Conservation (phyloP, 2,329 filamentous ascomycete species). For the Alternaria brassicae region DNA sequence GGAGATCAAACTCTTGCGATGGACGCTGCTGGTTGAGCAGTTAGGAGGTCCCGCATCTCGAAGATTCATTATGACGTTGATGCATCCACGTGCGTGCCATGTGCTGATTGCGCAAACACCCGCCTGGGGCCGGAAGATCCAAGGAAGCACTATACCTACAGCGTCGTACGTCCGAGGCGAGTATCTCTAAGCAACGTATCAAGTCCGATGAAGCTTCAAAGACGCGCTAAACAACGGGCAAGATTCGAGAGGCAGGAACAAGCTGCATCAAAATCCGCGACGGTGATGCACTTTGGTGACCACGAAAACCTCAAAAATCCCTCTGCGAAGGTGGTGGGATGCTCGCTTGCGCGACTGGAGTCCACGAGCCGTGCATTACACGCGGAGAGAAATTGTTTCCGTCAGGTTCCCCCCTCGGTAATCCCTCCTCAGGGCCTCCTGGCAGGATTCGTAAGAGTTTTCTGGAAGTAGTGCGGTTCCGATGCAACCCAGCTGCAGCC, state of each 20-base stretch:
- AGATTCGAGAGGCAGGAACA: background rate
- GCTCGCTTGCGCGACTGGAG: background rate
- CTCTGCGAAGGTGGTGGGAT: background rate
- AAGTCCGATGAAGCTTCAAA: background rate
- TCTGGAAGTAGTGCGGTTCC: constrained; percentile 12
- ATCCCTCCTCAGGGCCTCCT: background rate
- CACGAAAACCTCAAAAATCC: background rate
- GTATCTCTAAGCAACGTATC: background rate
- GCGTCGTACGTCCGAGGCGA: constrained; percentile 1
- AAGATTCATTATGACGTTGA: constrained; percentile 12
- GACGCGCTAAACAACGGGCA: background rate
- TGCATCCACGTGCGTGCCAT: constrained; percentile 16
- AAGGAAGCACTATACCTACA: constrained; percentile 3
- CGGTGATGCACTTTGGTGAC: background rate
- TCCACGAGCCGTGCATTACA: background rate
- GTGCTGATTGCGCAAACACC: constrained; percentile 14
- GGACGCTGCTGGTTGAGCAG: constrained; percentile 3
- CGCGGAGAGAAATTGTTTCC: background rate
- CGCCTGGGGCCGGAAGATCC: constrained; percentile 15
- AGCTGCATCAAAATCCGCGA: background rate
- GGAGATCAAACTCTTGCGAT: constrained; percentile 4
- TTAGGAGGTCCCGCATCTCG: constrained; percentile 5
- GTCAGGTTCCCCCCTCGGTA: background rate
- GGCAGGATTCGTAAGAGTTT: background rate
- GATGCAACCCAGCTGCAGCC: constrained; percentile 17